Percentiles rank a stretch among this genome's conserved stretches.
Conservation (phyloP, 2,329 filamentous ascomycete species). For the Colletotrichum limetticola region DNA sequence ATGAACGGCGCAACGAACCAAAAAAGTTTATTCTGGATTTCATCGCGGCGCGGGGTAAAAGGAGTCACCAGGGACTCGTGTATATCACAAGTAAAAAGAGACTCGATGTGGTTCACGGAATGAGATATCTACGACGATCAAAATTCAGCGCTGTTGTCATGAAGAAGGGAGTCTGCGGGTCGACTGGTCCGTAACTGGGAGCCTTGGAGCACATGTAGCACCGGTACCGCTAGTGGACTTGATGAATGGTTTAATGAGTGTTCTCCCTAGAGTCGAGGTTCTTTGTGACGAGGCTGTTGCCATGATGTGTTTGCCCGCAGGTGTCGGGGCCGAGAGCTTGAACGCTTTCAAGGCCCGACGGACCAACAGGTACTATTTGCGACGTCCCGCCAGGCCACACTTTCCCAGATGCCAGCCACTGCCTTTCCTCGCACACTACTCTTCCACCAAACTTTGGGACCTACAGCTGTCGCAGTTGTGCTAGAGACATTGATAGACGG, state of each 20-base stretch:
- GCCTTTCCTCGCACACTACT: too few species aligned
- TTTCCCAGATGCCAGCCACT: too few species aligned
- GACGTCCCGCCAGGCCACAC: too few species aligned
- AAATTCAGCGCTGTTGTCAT: slow-evolving; percentile 17
- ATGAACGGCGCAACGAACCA: slow-evolving; percentile 49
- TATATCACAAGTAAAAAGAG: slow-evolving; percentile 33
- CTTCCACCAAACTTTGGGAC: too few species aligned
- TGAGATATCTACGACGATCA: slow-evolving; percentile 31
- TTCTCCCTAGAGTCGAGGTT: not conserved
- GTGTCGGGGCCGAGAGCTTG: not conserved
- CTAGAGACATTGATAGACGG: not conserved
- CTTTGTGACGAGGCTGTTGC: not conserved
- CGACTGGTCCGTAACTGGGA: not conserved
- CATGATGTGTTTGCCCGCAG: not conserved
- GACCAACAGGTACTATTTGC: not conserved
- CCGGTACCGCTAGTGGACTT: slow-evolving; percentile 3
- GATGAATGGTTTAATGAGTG: slow-evolving; percentile 20
- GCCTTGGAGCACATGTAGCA: not conserved
- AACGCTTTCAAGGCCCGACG: not conserved
- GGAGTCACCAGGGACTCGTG: slow-evolving; percentile 30
- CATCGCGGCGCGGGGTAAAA: slow-evolving; percentile 18
- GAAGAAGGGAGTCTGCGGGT: not conserved
- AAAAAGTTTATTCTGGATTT: slow-evolving; percentile 27
- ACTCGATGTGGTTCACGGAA: slow-evolving; percentile 31
- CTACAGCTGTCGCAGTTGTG: not conserved